phyloP scores from a whole-genome alignment of 1,139 yeast genomes.

The Debaryomyces coudertii region DNA sequence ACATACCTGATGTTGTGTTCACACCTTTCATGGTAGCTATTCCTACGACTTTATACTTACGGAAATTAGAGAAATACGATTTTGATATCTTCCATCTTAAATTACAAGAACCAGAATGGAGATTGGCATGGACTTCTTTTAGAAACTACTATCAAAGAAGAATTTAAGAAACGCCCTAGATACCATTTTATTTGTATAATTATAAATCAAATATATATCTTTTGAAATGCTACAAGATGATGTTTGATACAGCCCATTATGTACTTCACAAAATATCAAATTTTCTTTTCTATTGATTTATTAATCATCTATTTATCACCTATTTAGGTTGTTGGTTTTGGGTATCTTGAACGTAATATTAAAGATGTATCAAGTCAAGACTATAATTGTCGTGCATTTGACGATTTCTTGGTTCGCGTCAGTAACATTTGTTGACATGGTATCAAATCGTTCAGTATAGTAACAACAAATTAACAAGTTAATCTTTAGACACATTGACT shows the following conservation, averaged over 20 bases:
- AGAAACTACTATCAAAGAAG: constrained; percentile 50
- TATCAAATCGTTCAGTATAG: constrained; percentile 5
- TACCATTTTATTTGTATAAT: constrained; percentile 1
- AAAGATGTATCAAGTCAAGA: background rate
- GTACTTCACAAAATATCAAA: no score
- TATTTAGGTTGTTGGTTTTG: no score
- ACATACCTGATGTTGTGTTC: constrained; percentile 66
- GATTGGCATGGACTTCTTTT: constrained; percentile 69
- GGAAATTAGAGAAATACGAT: constrained; percentile 60
- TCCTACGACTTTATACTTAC: constrained; percentile 67
- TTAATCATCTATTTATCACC: background rate
- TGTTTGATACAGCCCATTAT: no score
- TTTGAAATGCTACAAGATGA: background rate
- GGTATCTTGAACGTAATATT: no score
- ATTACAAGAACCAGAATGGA: constrained; percentile 66
- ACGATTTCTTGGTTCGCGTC: constrained; percentile 8
- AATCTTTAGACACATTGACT: background rate
- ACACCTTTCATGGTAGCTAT: constrained; percentile 69
- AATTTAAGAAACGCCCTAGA: constrained; percentile 25
- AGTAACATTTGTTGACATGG: constrained; percentile 9
- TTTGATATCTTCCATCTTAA: constrained; percentile 61
- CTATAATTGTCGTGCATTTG: constrained; percentile 10
- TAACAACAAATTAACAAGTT: background rate
- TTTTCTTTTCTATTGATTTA: no score
- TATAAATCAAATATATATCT: background rate